Evolutionary conservation across 1,139 yeast genomes (phyloP).

Genomic region (Blastobotrys buckinghamii): DNA sequence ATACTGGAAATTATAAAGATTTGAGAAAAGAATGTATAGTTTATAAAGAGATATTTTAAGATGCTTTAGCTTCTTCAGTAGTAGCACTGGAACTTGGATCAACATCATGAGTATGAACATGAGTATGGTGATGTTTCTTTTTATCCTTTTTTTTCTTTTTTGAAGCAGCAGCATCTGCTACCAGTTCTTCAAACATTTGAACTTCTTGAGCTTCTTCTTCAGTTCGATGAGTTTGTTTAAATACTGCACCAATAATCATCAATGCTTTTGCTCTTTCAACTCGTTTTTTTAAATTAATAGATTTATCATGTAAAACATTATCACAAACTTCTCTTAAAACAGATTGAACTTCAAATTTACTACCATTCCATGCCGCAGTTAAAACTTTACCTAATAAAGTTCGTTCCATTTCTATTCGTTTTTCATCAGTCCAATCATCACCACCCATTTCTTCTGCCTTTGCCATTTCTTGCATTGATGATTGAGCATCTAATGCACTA

Average conservation of each 20-base stretch:
- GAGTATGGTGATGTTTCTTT: background rate
- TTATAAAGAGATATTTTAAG: too few relatives aligned
- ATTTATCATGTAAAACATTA: conserved; percentile 58
- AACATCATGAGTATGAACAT: too few relatives aligned
- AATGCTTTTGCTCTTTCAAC: conserved; percentile 77
- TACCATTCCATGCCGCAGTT: conserved; percentile 96
- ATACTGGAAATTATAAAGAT: too few relatives aligned
- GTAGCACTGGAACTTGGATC: background rate
- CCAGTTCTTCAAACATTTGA: conserved; percentile 80
- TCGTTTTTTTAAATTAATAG: conserved; percentile 50
- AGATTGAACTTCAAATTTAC: conserved; percentile 83
- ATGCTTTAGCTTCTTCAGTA: background rate
- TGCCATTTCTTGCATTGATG: conserved; percentile 69
- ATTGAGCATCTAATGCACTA: conserved; percentile 83
- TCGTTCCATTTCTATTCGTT: conserved; percentile 80
- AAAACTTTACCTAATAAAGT: conserved; percentile 82
- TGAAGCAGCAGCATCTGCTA: conserved; percentile 85
- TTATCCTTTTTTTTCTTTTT: conserved; percentile 37
- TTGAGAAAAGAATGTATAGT: too few relatives aligned
- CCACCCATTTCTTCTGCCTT: conserved; percentile 45
- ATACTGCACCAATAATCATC: conserved; percentile 66
- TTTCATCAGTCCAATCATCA: conserved; percentile 67
- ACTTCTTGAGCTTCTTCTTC: conserved; percentile 90
- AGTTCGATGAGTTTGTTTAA: conserved; percentile 60
- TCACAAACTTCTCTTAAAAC: conserved; percentile 87